These are phyloP conservation scores for Diaporthe citriasiana DNA, from an alignment of 2,329 filamentous ascomycete species.

Conservation along the genomic window DNA sequence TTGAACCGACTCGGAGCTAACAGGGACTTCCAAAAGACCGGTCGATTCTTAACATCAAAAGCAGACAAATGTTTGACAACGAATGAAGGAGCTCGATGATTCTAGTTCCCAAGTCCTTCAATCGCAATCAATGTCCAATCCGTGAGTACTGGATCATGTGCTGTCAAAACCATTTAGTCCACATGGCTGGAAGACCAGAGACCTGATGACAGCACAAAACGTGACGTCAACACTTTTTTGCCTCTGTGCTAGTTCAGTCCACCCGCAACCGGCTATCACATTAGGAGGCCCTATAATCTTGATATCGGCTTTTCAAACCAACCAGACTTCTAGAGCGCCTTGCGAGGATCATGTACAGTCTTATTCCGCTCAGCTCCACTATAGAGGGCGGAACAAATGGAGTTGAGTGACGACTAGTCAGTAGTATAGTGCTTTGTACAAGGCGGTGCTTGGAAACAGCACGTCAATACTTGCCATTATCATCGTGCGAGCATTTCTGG, in stretches of 20 bases:
- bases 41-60: no score
- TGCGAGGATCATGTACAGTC: neutral
- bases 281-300: neutral
- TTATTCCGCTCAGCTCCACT: neutral
- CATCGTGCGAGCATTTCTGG: no score
- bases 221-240: conserved; percentile 34
- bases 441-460: no score
- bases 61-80: neutral
- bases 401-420: neutral
- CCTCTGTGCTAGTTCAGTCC: no score
- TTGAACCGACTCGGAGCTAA: no score
- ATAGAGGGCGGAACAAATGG: neutral
- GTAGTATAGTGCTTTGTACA: no score
- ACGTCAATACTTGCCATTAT: no score
- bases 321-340: no score
- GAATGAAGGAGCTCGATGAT: neutral
- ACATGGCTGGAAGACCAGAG: neutral
- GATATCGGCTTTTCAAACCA: neutral
- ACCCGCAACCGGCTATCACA: neutral
- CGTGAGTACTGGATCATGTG: neutral
- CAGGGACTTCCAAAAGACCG: neutral
- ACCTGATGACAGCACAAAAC: neutral
- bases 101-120: neutral
- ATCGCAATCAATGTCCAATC: neutral
- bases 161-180: neutral